Evolutionary conservation across 345 rosid species (phyloP).

Genomic region (Ceriops decandra): DNA sequence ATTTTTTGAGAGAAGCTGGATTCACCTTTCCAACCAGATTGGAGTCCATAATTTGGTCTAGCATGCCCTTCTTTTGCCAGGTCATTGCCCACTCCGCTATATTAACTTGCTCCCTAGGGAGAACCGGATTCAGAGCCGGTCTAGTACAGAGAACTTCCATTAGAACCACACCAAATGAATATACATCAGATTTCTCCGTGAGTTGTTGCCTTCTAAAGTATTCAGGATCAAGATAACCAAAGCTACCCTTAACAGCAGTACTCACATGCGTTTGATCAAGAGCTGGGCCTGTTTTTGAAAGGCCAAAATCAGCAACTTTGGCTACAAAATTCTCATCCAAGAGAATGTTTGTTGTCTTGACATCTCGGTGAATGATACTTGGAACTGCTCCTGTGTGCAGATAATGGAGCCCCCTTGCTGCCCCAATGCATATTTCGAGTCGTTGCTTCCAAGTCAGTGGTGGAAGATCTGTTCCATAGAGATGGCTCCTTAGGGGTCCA

Average conservation of each 20-base stretch:
- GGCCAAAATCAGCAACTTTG: conserved; percentile 97
- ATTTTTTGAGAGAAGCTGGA: conserved; percentile 87
- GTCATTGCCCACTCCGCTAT: conserved; percentile 99
- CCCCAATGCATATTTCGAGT: conserved; percentile 93
- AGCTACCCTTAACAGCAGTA: conserved; percentile 99
- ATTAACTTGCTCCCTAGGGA: conserved; percentile 95
- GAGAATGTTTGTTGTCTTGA: conserved; percentile 94
- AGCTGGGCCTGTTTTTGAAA: conserved; percentile 91
- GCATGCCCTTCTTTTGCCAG: conserved; percentile 94
- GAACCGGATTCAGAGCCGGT: conserved; percentile 93
- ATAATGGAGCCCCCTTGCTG: conserved; percentile 95
- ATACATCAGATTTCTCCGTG: conserved; percentile 94
- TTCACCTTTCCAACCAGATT: conserved; percentile 81
- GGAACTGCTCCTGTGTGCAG: conserved; percentile 99
- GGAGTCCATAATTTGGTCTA: conserved; percentile 93
- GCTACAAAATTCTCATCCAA: conserved; percentile 91
- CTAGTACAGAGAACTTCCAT: conserved; percentile 97
- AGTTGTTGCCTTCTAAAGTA: conserved; percentile 97
- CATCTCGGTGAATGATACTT: conserved; percentile 96
- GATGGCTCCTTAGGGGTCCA: conserved; percentile 94
- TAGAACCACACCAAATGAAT: conserved; percentile 94
- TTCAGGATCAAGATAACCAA: conserved; percentile 96
- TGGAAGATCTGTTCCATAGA: conserved; percentile 85
- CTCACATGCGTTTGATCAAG: conserved; percentile 96
- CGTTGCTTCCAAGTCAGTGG: conserved; percentile 93